These are phyloP conservation scores for Globisporangium cylindrosporum DNA, from an alignment of 352 stramenopile species.

Conservation along the genomic window DNA sequence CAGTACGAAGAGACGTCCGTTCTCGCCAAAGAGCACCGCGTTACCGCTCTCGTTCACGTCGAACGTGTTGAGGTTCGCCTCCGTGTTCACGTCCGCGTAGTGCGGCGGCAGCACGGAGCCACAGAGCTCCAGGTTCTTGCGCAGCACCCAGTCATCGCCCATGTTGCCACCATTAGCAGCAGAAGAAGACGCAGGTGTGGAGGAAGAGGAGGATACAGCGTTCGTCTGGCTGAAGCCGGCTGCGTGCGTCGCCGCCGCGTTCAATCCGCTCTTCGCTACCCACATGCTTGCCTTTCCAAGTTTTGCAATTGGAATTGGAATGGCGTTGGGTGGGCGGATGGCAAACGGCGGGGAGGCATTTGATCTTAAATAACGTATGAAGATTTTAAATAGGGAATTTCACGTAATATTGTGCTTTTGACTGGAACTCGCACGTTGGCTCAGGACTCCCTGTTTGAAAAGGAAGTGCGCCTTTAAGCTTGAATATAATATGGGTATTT, in stretches of 20 bases:
- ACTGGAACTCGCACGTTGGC: background rate
- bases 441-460: background rate
- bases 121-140: constrained; percentile 55
- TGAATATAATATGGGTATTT: background rate
- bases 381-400: background rate
- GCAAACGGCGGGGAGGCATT: background rate
- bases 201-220: background rate
- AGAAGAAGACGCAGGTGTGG: background rate
- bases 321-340: constrained; percentile 1
- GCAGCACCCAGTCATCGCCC: constrained; percentile 53
- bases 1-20: constrained; percentile 48
- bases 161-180: background rate
- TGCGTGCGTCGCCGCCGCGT: background rate
- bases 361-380: background rate
- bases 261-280: background rate
- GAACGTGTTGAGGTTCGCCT: constrained; percentile 61
- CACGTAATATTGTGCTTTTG: background rate
- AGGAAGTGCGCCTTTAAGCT: background rate
- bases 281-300: constrained; percentile 4
- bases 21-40: constrained; percentile 45
- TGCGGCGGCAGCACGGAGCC: constrained; percentile 48
- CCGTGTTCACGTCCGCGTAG: constrained; percentile 49
- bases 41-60: constrained; percentile 57
- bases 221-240: background rate
- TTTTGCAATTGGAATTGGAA: background rate